These are phyloP conservation scores for Helotiales sp. DNA, from an alignment of 2,329 filamentous ascomycete genomes.

Conservation along the genomic window DNA sequence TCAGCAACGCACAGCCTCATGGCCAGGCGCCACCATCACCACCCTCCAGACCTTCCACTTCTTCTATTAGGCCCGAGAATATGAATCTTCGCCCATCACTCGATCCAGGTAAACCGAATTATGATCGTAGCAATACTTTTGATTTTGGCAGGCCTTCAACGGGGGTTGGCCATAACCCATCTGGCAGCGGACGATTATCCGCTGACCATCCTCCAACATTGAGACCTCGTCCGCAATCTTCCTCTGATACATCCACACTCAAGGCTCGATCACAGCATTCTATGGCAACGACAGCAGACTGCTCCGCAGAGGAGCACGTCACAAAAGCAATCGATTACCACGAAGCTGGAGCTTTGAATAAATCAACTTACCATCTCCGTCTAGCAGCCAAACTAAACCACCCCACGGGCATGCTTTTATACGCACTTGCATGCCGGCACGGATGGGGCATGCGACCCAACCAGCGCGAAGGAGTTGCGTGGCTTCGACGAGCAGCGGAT, in stretches of 20 bases:
- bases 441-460: constrained; percentile 98
- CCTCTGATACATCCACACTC: constrained; percentile 42
- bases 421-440: constrained; percentile 91
- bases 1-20: constrained; percentile 51
- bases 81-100: constrained; percentile 51
- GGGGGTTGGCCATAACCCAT: constrained; percentile 56
- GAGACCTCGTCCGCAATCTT: constrained; percentile 41
- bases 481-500: constrained; percentile 91
- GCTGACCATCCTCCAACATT: constrained; percentile 45
- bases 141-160: constrained; percentile 52
- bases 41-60: constrained; percentile 64
- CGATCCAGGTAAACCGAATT: constrained; percentile 53
- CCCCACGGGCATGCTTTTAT: constrained; percentile 93
- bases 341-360: constrained; percentile 83
- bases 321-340: constrained; percentile 89
- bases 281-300: constrained; percentile 63
- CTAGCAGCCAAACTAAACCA: constrained; percentile 85
- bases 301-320: constrained; percentile 86
- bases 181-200: constrained; percentile 48
- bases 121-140: constrained; percentile 56
- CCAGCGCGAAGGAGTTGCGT: constrained; percentile 85
- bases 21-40: constrained; percentile 63
- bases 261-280: constrained; percentile 55
- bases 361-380: constrained; percentile 95
- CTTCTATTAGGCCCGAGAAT: constrained; percentile 44